A percentile compares a stretch with the other conserved stretches of the same genome.
phyloP scores from a whole-genome alignment of 768 basidiomycete species.

The Phaeotremella skinneri region DNA sequence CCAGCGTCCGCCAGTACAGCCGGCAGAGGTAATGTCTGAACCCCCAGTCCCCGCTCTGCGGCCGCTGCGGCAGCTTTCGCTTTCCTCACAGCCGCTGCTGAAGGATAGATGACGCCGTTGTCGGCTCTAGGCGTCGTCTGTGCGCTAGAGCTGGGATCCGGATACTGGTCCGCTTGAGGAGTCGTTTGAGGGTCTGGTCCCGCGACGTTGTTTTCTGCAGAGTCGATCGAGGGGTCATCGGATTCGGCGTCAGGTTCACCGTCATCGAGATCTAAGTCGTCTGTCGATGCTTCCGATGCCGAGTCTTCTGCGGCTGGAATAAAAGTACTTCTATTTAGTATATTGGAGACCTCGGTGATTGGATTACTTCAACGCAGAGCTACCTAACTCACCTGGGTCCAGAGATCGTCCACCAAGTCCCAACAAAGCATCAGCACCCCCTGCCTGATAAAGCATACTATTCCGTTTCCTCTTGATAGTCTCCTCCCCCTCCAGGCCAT shows the following conservation, averaged over 20 bases:
- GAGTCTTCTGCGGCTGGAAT: slow-evolving; percentile 20
- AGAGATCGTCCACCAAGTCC: slow-evolving; percentile 38
- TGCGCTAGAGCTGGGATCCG: background rate
- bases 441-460: slow-evolving; percentile 45
- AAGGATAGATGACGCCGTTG: slow-evolving; percentile 6
- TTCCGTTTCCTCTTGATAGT: slow-evolving; percentile 40
- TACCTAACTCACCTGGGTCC: slow-evolving; percentile 32
- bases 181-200: background rate
- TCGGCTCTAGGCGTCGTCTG: background rate
- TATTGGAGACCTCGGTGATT: background rate
- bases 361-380: background rate
- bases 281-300: slow-evolving; percentile 17
- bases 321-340: background rate
- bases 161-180: background rate
- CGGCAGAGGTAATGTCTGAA: background rate
- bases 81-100: slow-evolving; percentile 11
- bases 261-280: slow-evolving; percentile 12
- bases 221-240: slow-evolving; percentile 6
- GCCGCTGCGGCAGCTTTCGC: slow-evolving; percentile 19
- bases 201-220: slow-evolving; percentile 5
- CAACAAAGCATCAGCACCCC: slow-evolving; percentile 37
- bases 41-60: slow-evolving; percentile 10
- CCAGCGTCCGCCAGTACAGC: background rate
- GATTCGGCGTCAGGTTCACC: slow-evolving; percentile 14
- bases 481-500: slow-evolving; percentile 21